Evolutionary conservation across 768 basidiomycete species (phyloP).

Genomic region (Lyophyllum decastes): DNA sequence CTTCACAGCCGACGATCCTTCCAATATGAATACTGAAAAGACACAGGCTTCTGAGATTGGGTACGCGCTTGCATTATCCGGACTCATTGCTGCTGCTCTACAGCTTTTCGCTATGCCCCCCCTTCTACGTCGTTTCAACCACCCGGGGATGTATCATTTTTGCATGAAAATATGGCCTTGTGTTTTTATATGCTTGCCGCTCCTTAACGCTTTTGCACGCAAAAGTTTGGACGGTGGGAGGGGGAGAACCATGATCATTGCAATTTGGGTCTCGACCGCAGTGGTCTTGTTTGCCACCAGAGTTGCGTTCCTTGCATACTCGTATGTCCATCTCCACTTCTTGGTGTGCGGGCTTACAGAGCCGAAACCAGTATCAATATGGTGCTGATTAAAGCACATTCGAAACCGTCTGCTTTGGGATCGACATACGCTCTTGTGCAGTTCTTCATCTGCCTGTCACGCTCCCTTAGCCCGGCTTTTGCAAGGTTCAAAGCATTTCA

Average conservation of each 20-base stretch:
- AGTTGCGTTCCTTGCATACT: slow-evolving; percentile 46
- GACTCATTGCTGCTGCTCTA: slow-evolving; percentile 43
- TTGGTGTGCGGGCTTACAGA: neutral
- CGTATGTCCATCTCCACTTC: slow-evolving; percentile 33
- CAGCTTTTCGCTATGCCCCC: slow-evolving; percentile 57
- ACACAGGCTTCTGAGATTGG: slow-evolving; percentile 50
- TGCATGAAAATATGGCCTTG: slow-evolving; percentile 57
- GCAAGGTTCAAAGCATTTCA: slow-evolving; percentile 39
- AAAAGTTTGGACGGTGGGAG: slow-evolving; percentile 5
- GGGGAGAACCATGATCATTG: slow-evolving; percentile 16
- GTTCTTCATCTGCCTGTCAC: slow-evolving; percentile 57
- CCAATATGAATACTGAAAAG: slow-evolving; percentile 13
- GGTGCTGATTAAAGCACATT: slow-evolving; percentile 53
- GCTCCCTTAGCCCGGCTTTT: slow-evolving; percentile 56
- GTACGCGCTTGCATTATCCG: slow-evolving; percentile 52
- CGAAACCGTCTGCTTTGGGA: slow-evolving; percentile 49
- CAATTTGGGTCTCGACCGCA: slow-evolving; percentile 52
- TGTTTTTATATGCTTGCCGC: slow-evolving; percentile 47
- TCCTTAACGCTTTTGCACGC: slow-evolving; percentile 49
- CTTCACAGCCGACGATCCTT: slow-evolving; percentile 1
- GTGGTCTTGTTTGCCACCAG: slow-evolving; percentile 40
- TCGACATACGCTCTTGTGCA: slow-evolving; percentile 59
- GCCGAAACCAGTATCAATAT: slow-evolving; percentile 41
- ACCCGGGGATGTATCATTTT: slow-evolving; percentile 51
- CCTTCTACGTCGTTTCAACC: slow-evolving; percentile 49